Evolutionary conservation across 108 stramenopile genomes (phyloP), one percentile per base, ranked within the genome.

Genomic region (Craspedostauros australis): DNA sequence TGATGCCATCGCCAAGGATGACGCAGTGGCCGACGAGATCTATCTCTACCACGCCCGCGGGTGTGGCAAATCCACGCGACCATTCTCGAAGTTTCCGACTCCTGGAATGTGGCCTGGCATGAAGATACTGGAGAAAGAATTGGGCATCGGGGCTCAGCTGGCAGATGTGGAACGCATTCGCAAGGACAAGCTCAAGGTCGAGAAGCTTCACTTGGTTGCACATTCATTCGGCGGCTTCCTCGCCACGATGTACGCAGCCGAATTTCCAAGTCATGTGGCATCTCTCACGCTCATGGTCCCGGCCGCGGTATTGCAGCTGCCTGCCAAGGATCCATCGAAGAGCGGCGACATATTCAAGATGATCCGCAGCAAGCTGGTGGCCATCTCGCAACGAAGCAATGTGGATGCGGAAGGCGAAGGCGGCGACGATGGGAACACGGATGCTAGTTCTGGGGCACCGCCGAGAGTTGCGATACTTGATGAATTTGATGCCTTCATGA

Each of bases 21-120:
- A n/a, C n/a, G n/a, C n/a, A n/a, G n/a, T n/a, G n/a, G n/a, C n/a
- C n/a, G n/a, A n/a, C n/a, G 34, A 22, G 2, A 14, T 52, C 6
- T 46, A 46, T 22, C 14, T 57, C 32, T 57, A 57, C 22, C 57
- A 57, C 38, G 57, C 57, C 9, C 57, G 57, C n/a, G 57, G 57
- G 11, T 57, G 57, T 46, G 57, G 57, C 30, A 32, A 57, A 24
- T 57, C 57, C 2, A 57, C 57, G 11, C 45, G 57, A 8, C 4
- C 37, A 24, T 34, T 46, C 26, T 14, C 20, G 14, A 21, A 41
- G 1, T 57, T 30, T n/a, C 57, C 57, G 5, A 46, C 57, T 32
- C 39, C 39, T 21, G 57, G 57, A 1, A 57, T 57, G 57, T 57
- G 57, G 57, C 57, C 57, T 3, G 57, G 57, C 33, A 57, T 46